Base-by-base conservation (phyloP, 768 basidiomycete species). In the Leccinum ochraceum region DNA sequence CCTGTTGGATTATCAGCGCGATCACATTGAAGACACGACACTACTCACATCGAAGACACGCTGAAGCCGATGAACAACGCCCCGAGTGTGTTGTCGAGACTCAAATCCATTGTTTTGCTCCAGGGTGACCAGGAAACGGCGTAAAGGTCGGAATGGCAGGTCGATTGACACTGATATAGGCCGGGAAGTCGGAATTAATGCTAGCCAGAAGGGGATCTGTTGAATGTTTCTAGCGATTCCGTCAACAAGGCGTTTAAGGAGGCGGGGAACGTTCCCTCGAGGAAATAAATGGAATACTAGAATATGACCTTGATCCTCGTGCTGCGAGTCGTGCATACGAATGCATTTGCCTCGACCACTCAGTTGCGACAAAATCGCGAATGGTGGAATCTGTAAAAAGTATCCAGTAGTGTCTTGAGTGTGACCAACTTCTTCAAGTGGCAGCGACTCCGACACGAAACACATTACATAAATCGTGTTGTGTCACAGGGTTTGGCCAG, bases 61-160 rank as follows among this genome's bases (percentile, higher is more conserved):
- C 81, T 78, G 61, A 86, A 86, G 34, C 87, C 87, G 51, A 86
- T 67, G 62, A 87, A 80, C 49, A 82, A 72, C 17, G 86, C 86
- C 37, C 87, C 87, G 16, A 88, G 78, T 1, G 87, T 87, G 65
- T 76, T 79, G 68, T 77, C 70, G 56, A 81, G 65, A 44, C 49
- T 69, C 14, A 64, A 50, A 53, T 11, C 7, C 74, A 75, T 73
- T 30, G 58, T 42, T 57, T 58, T 53, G 50, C 24, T 16, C 59
- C 37, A 51, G 46, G 39, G 49, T 20, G 48, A 56, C 30, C 54
- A 20, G 49, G 60, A 55, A 54, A 26, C 5, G 34, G 54, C n/a
- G 42, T 30, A 17, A 8, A 2, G n/a, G 13, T 36, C 34, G 14
- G 13, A 44, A 26, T 34, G 37, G 39, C 24, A 53, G 37, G 46